Conservation (phyloP, 768 basidiomycete species). For the Fibroporia radiculosa region DNA sequence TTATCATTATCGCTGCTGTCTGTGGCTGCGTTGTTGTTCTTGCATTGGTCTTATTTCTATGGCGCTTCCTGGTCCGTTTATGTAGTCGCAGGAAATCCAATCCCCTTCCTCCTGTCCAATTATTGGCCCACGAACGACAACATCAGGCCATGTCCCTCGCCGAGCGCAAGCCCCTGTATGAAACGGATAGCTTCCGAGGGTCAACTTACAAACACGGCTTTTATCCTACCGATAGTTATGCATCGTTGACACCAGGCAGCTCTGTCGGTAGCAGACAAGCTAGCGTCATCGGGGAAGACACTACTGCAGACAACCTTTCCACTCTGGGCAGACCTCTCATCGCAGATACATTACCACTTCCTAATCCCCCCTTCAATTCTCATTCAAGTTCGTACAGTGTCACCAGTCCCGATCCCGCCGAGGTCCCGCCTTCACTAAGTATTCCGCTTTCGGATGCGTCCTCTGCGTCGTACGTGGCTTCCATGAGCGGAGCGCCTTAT, state of each 20-base stretch:
- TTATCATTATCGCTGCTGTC: constrained; percentile 44
- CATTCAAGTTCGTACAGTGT: constrained; percentile 14
- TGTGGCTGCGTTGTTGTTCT: constrained; percentile 34
- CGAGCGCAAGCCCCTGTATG: constrained; percentile 21
- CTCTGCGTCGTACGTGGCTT: constrained; percentile 7
- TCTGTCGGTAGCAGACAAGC: constrained; percentile 9
- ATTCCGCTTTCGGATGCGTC: constrained; percentile 14
- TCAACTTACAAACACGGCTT: constrained; percentile 4
- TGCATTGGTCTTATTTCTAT: constrained; percentile 29
- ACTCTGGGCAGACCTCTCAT: constrained; percentile 5
- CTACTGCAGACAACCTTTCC: constrained; percentile 12
- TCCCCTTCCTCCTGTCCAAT: constrained; percentile 60
- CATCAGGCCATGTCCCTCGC: constrained; percentile 38
- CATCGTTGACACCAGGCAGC: constrained; percentile 14
- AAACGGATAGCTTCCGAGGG: constrained; percentile 3
- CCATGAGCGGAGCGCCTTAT: constrained; percentile 5
- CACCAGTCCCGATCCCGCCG: constrained; percentile 5
- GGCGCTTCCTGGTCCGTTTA: constrained; percentile 29
- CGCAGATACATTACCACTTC: constrained; percentile 10
- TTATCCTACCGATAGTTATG: constrained; percentile 13
- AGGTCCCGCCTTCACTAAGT: constrained; percentile 8
- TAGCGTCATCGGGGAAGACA: constrained; percentile 14
- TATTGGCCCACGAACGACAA: constrained; percentile 54
- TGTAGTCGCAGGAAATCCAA: constrained; percentile 24
- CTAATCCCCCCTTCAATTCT: constrained; percentile 15